Percentiles rank a stretch among this genome's conserved stretches.
These are phyloP conservation scores for Pleurotus djamor DNA, from an alignment of 768 basidiomycete genomes.

Conservation along the genomic window DNA sequence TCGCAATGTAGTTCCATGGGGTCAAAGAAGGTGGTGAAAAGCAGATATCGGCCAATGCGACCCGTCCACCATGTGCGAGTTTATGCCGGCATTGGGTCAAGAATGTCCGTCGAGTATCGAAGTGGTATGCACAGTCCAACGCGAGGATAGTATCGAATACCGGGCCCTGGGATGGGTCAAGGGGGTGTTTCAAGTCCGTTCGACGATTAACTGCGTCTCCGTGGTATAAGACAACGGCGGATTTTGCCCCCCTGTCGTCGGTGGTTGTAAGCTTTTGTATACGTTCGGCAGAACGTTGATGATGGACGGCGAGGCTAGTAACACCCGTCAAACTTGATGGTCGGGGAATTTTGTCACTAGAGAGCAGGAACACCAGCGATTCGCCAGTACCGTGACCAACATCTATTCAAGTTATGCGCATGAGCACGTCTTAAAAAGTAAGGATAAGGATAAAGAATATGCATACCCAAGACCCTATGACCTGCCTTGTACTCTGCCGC, in stretches of 20 bases:
- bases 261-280: constrained; percentile 24
- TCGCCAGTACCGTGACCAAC: constrained; percentile 71
- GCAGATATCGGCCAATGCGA: constrained; percentile 64
- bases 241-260: constrained; percentile 8
- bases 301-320: constrained; percentile 50
- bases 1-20: constrained; percentile 22
- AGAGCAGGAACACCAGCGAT: constrained; percentile 55
- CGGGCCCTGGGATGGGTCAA: constrained; percentile 24
- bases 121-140: constrained; percentile 73
- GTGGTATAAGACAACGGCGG: constrained; percentile 35
- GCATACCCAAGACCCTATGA: constrained; percentile 52
- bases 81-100: constrained; percentile 45
- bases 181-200: constrained; percentile 34
- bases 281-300: constrained; percentile 41
- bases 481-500: constrained; percentile 36
- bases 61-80: constrained; percentile 45
- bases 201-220: constrained; percentile 50
- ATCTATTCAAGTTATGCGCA: constrained; percentile 30
- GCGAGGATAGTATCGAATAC: constrained; percentile 52
- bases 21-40: constrained; percentile 30
- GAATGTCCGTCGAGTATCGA: constrained; percentile 48
- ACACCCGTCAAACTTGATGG: constrained; percentile 54
- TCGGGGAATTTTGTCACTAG: constrained; percentile 39
- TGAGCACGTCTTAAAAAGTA: not conserved
- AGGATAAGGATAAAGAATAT: not conserved